Conservation (phyloP, 148 eudicot genomes). For the Rheum nobile region DNA sequence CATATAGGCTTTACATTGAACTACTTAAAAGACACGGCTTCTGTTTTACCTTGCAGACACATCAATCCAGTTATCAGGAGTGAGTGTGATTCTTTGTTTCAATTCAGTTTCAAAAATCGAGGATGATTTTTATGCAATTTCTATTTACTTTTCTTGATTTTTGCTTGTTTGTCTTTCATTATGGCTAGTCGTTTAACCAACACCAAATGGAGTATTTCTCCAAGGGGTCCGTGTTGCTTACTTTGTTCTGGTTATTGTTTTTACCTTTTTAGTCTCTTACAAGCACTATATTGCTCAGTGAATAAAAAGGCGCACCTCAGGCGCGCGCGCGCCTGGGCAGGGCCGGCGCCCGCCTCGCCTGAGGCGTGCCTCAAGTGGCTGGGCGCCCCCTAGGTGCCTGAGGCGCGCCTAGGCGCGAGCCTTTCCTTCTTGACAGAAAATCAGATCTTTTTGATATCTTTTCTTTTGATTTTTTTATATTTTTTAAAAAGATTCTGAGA, state of each 20-base stretch:
- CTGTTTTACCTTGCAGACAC: conserved; percentile 45
- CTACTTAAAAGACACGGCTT: conserved; percentile 69
- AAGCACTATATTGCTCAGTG: background rate
- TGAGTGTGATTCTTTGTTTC: conserved; percentile 22
- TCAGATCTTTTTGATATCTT: no score
- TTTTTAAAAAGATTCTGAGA: no score
- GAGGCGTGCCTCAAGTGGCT: no score
- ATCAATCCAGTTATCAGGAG: conserved; percentile 50
- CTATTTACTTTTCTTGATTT: background rate
- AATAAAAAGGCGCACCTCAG: no score
- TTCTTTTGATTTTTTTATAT: no score
- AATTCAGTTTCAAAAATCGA: background rate
- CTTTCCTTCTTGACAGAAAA: no score
- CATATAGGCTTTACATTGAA: conserved; percentile 83
- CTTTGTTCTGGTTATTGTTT: background rate
- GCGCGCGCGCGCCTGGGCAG: no score
- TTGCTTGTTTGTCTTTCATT: background rate
- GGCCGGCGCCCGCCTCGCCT: no score
- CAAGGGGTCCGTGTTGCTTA: background rate
- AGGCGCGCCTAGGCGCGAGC: no score
- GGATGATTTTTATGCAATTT: background rate
- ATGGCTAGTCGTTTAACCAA: background rate
- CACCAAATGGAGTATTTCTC: background rate
- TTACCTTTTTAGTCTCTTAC: background rate
- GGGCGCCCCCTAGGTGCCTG: no score